Conservation (phyloP, 371 early-diverging fungal species). For the Enterocytospora artemiae region DNA sequence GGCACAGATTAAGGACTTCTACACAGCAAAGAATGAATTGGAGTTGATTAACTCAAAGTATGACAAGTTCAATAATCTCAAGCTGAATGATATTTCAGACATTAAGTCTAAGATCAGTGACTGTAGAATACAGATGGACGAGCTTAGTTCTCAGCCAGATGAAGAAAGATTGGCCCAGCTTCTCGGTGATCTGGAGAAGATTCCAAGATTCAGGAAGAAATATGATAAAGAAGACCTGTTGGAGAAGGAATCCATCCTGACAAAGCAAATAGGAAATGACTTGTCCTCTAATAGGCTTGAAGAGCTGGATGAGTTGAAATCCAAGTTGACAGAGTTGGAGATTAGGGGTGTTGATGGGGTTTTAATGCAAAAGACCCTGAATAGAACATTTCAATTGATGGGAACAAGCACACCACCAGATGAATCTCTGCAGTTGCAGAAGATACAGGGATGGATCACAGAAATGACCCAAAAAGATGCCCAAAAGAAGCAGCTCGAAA, state of each 20-base stretch:
- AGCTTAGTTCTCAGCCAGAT: slow-evolving; percentile 24
- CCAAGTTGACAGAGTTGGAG: slow-evolving; percentile 20
- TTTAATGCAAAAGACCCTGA: slow-evolving; percentile 5
- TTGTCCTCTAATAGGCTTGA: slow-evolving; percentile 8
- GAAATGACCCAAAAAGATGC: slow-evolving; percentile 6
- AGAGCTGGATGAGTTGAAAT: slow-evolving; percentile 27
- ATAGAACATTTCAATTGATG: neutral
- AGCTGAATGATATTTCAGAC: slow-evolving; percentile 31
- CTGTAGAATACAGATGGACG: slow-evolving; percentile 28
- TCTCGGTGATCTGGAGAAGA: slow-evolving; percentile 29
- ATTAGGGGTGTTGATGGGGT: slow-evolving; percentile 1
- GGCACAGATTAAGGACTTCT: too few species aligned
- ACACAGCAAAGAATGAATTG: slow-evolving; percentile 68
- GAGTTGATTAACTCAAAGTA: slow-evolving; percentile 65
- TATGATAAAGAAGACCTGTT: slow-evolving; percentile 58
- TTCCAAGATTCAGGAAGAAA: slow-evolving; percentile 14
- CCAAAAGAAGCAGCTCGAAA: slow-evolving; percentile 44
- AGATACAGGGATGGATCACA: neutral
- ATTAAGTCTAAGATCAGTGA: slow-evolving; percentile 41
- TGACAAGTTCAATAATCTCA: too few species aligned
- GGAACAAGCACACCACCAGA: neutral
- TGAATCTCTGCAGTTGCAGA: neutral
- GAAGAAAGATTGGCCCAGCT: slow-evolving; percentile 41
- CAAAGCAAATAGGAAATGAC: slow-evolving; percentile 11
- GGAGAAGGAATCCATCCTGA: slow-evolving; percentile 37